A percentile compares a stretch with the other conserved stretches of the same genome.
Conservation (phyloP, 768 basidiomycete genomes). For the Phlebiopsis gigantea region DNA sequence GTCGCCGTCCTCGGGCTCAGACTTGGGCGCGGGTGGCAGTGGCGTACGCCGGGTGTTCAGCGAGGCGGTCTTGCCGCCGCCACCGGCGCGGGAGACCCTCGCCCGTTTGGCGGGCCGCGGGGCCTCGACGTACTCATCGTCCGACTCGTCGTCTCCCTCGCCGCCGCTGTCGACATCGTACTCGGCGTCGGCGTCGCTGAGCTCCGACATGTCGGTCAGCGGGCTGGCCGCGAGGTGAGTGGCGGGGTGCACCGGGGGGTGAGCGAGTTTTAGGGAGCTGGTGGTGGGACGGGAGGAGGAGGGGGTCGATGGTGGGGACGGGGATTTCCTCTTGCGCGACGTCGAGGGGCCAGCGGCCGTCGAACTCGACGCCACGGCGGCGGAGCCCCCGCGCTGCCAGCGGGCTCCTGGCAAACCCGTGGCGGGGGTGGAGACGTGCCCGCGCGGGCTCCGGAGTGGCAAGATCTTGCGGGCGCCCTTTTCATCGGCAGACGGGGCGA, state of each 20-base stretch:
- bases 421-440: too few species aligned
- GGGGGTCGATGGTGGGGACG: background rate
- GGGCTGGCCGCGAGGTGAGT: background rate
- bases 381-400: background rate
- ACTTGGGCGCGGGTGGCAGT: background rate
- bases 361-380: background rate
- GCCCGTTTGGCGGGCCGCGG: background rate
- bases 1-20: background rate
- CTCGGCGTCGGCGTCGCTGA: slow-evolving; percentile 1
- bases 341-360: background rate
- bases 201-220: background rate
- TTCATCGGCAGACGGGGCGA: too few species aligned
- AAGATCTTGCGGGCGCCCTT: background rate
- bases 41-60: background rate
- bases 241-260: background rate
- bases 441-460: background rate
- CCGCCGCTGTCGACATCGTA: slow-evolving; percentile 4
- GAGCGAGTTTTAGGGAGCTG: background rate
- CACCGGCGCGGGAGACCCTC: background rate
- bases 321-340: background rate
- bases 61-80: background rate
- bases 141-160: slow-evolving; percentile 1
- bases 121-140: background rate
- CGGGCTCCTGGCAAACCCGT: background rate
- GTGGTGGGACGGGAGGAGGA: background rate